These are phyloP conservation scores for Corylus heterophylla DNA, from an alignment of 306 rosid genomes.

Conservation along the genomic window DNA sequence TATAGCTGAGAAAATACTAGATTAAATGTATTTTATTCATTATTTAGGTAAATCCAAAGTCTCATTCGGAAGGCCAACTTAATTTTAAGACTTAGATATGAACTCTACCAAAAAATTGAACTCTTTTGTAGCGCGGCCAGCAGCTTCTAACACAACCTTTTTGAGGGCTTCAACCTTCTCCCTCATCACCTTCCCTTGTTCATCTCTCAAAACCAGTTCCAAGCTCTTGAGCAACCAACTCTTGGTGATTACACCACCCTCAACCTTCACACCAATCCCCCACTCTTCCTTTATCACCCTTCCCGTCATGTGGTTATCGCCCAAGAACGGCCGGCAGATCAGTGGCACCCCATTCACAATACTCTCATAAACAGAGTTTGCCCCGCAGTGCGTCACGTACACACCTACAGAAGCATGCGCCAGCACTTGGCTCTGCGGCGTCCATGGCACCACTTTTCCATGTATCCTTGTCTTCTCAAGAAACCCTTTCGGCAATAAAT, in stretches of 20 bases:
- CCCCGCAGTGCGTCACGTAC: slow-evolving; percentile 50
- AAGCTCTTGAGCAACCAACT: slow-evolving; percentile 40
- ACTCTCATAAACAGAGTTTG: slow-evolving; percentile 51
- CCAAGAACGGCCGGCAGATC: slow-evolving; percentile 48
- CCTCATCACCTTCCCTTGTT: slow-evolving; percentile 43
- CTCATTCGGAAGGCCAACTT: too few species aligned
- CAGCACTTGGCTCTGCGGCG: slow-evolving; percentile 46
- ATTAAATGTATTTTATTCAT: too few species aligned
- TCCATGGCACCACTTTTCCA: slow-evolving; percentile 56
- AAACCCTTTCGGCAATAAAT: slow-evolving; percentile 39
- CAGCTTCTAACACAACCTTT: slow-evolving; percentile 26
- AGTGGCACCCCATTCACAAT: slow-evolving; percentile 52
- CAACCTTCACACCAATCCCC: slow-evolving; percentile 47
- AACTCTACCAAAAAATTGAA: slow-evolving; percentile 20
- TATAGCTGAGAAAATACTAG: too few species aligned
- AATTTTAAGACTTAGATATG: not conserved
- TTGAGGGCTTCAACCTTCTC: slow-evolving; percentile 25
- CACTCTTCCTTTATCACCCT: slow-evolving; percentile 44
- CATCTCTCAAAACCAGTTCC: slow-evolving; percentile 27
- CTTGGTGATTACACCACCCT: slow-evolving; percentile 47
- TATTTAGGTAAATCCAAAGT: too few species aligned
- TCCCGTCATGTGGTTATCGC: slow-evolving; percentile 37
- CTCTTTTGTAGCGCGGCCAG: slow-evolving; percentile 25
- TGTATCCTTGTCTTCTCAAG: slow-evolving; percentile 20
- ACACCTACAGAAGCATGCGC: slow-evolving; percentile 43